Evolutionary conservation across 1,139 yeast species (phyloP).

Genomic region (Kluyveromyces marxianus): DNA sequence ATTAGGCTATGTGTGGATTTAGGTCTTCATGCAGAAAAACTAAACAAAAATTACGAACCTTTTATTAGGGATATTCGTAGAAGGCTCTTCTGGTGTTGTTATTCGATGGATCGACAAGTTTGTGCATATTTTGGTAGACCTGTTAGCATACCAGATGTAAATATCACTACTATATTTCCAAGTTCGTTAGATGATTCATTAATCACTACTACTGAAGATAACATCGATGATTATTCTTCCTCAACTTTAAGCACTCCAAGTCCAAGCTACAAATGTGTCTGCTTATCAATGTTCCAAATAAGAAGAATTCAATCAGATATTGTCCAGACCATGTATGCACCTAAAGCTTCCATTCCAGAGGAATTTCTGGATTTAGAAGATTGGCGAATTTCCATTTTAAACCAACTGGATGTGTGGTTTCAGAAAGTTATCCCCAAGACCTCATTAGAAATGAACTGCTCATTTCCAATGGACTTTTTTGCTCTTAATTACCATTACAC

Average conservation of each 20-base stretch:
- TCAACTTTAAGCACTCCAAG: conserved; percentile 27
- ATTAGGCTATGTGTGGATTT: conserved; percentile 73
- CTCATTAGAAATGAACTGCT: conserved; percentile 58
- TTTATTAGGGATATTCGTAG: conserved; percentile 63
- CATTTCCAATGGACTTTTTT: conserved; percentile 63
- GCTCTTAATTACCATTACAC: conserved; percentile 74
- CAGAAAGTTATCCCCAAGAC: conserved; percentile 48
- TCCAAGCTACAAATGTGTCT: conserved; percentile 50
- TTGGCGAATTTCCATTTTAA: conserved; percentile 51
- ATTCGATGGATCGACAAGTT: conserved; percentile 71
- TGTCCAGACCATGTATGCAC: conserved; percentile 63
- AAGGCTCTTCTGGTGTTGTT: conserved; percentile 83
- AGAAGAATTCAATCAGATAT: conserved; percentile 73
- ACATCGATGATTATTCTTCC: conserved; percentile 24
- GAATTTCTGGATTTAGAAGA: conserved; percentile 44
- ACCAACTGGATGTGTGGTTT: conserved; percentile 55
- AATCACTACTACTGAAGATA: conserved; percentile 35
- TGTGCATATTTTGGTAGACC: conserved; percentile 69
- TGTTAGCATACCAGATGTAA: conserved; percentile 67
- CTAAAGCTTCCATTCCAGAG: conserved; percentile 58
- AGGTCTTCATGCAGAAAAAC: conserved; percentile 65
- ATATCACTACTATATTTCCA: conserved; percentile 59
- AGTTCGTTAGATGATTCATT: conserved; percentile 65
- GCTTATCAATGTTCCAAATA: conserved; percentile 1
- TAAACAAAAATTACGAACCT: conserved; percentile 40